Evolutionary conservation across 2,329 filamentous ascomycete genomes (phyloP).

Genomic region (Mycocentrospora acerina): DNA sequence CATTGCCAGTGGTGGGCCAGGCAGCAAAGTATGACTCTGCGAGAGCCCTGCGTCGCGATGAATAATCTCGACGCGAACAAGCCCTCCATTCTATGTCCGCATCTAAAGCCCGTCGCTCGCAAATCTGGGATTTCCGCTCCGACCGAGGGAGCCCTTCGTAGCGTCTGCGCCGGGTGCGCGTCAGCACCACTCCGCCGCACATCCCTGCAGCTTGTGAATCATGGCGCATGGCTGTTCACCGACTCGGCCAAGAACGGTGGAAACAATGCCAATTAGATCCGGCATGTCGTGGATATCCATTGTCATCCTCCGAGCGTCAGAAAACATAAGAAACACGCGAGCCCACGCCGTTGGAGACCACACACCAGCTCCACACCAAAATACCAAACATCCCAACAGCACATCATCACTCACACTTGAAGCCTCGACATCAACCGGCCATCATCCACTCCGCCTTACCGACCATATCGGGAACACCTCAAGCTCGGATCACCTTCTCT

Average conservation of each 20-base stretch:
- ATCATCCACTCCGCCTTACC: conserved; percentile 8
- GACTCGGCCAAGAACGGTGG: conserved; percentile 28
- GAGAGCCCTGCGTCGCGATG: too few species aligned
- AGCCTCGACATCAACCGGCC: conserved; percentile 1
- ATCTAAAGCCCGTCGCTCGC: too few species aligned
- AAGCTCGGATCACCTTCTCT: conserved; percentile 37
- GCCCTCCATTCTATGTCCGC: too few species aligned
- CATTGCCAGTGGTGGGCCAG: too few species aligned
- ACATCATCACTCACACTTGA: conserved; percentile 6
- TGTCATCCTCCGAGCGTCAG: conserved; percentile 29
- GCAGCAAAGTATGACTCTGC: too few species aligned
- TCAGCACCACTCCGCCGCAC: conserved; percentile 6
- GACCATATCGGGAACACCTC: conserved; percentile 7
- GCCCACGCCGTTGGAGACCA: conserved; percentile 17
- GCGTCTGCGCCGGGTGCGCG: background rate
- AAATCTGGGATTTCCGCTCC: too few species aligned
- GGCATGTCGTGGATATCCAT: conserved; percentile 30
- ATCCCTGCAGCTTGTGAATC: conserved; percentile 26
- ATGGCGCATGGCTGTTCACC: conserved; percentile 15
- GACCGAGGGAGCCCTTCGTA: too few species aligned
- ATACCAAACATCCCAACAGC: conserved; percentile 8
- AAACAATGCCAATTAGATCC: conserved; percentile 28
- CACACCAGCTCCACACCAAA: conserved; percentile 16
- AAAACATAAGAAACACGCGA: conserved; percentile 36
- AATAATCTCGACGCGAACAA: too few species aligned